Evolutionary conservation across 495 filamentous ascomycete genomes (phyloP).

Genomic region (Penicillium lividum): DNA sequence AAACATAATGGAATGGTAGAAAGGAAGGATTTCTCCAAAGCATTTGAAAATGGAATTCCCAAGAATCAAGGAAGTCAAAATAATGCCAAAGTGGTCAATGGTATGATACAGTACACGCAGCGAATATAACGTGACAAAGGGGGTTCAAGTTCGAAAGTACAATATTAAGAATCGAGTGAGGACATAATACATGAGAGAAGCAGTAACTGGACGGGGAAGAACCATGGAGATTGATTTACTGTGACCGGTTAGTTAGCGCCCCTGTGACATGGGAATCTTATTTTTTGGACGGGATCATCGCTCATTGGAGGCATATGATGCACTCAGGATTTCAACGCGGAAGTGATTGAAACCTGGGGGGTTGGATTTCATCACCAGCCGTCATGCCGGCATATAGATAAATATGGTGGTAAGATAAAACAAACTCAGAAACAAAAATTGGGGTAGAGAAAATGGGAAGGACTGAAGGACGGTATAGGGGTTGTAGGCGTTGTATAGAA

Average conservation of each 20-base stretch:
- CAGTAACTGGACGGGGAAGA: neutral
- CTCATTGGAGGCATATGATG: neutral
- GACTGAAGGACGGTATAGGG: neutral
- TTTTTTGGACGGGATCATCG: slow-evolving; percentile 3
- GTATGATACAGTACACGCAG: slow-evolving; percentile 19
- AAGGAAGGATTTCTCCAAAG: neutral
- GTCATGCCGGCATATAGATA: neutral
- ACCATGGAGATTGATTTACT: neutral
- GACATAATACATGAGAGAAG: slow-evolving; percentile 8
- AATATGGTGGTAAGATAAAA: neutral
- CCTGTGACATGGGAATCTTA: neutral
- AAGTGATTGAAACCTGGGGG: neutral
- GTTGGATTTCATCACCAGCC: neutral
- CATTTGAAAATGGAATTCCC: neutral
- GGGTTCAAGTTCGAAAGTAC: slow-evolving; percentile 4
- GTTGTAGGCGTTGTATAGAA: neutral
- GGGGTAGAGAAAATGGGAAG: neutral
- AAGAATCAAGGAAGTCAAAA: neutral
- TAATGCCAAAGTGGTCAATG: slow-evolving; percentile 4
- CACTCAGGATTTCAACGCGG: neutral
- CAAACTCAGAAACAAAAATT: neutral
- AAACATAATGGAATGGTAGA: neutral
- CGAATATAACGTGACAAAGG: slow-evolving; percentile 3
- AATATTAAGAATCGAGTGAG: slow-evolving; percentile 7
- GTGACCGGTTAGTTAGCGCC: neutral